Evolutionary conservation across 495 filamentous ascomycete genomes (phyloP).

Genomic region (Neurospora intermedia): DNA sequence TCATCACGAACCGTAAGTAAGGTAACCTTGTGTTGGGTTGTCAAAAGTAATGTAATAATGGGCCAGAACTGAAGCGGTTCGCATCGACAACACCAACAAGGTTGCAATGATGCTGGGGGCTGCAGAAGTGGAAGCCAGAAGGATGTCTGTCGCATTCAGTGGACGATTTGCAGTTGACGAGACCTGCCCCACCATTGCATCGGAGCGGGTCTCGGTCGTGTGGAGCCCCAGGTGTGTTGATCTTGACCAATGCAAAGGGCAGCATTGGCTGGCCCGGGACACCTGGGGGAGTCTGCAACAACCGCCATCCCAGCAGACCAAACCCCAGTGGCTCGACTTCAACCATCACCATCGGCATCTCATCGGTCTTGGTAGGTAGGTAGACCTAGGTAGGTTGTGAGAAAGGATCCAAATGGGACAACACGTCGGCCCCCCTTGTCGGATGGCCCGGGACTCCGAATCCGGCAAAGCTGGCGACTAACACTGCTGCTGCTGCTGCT

Average conservation of each 20-base stretch:
- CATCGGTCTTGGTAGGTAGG: neutral
- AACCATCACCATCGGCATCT: neutral
- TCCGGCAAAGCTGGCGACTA: neutral
- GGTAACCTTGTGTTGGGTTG: too few relatives aligned
- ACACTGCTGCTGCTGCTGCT: neutral
- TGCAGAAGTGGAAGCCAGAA: neutral
- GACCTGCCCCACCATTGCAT: neutral
- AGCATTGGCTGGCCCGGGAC: neutral
- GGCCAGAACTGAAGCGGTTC: neutral
- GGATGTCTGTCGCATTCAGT: too few relatives aligned
- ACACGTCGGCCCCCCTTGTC: neutral
- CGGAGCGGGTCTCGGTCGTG: neutral
- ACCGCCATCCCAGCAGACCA: neutral
- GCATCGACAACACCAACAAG: neutral
- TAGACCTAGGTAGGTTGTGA: neutral
- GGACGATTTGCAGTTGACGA: neutral
- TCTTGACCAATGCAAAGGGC: neutral
- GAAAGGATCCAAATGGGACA: neutral
- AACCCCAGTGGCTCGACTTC: neutral
- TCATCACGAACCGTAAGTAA: neutral
- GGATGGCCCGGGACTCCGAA: constrained; percentile 4
- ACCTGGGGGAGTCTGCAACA: neutral
- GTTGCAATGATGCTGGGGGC: neutral
- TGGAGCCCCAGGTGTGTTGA: neutral
- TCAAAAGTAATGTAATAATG: neutral